Evolutionary conservation across 768 basidiomycete genomes (phyloP).

Genomic region (Boletus pseudopeckii): DNA sequence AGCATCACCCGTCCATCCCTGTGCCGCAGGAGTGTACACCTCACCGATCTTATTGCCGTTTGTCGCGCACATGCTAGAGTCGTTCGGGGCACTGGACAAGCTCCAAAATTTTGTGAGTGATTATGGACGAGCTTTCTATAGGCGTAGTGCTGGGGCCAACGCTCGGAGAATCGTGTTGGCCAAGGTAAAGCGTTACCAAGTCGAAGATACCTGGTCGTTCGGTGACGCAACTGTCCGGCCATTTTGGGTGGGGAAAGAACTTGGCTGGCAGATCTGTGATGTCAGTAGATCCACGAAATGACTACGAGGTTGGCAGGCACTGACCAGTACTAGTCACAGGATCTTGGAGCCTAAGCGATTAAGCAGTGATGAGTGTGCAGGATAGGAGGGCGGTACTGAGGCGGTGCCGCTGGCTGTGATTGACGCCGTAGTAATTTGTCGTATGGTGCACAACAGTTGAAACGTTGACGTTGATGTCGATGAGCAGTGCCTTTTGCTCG

Average conservation of each 20-base stretch:
- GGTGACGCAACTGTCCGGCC: slow-evolving; percentile 61
- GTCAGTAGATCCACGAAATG: slow-evolving; percentile 9
- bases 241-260: slow-evolving; percentile 82
- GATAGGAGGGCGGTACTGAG: slow-evolving; percentile 15
- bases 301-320: not conserved
- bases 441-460: not conserved
- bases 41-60: slow-evolving; percentile 89
- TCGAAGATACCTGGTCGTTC: slow-evolving; percentile 47
- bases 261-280: slow-evolving; percentile 64
- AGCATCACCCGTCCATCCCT: slow-evolving; percentile 64
- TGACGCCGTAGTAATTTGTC: slow-evolving; percentile 9
- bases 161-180: slow-evolving; percentile 42
- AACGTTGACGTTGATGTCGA: not conserved
- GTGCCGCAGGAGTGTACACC: slow-evolving; percentile 96
- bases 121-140: slow-evolving; percentile 82
- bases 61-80: slow-evolving; percentile 82
- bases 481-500: slow-evolving; percentile 3
- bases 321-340: slow-evolving; percentile 6
- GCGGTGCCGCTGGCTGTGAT: slow-evolving; percentile 25
- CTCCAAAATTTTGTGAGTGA: slow-evolving; percentile 76
- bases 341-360: not conserved
- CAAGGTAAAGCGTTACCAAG: slow-evolving; percentile 35
- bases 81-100: slow-evolving; percentile 80
- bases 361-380: not conserved
- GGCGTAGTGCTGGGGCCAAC: slow-evolving; percentile 29